A percentile compares a stretch with the other conserved stretches of the same genome.
These are phyloP conservation scores for Podaxis mareebaensis DNA, from an alignment of 768 basidiomycete species.

Conservation along the genomic window DNA sequence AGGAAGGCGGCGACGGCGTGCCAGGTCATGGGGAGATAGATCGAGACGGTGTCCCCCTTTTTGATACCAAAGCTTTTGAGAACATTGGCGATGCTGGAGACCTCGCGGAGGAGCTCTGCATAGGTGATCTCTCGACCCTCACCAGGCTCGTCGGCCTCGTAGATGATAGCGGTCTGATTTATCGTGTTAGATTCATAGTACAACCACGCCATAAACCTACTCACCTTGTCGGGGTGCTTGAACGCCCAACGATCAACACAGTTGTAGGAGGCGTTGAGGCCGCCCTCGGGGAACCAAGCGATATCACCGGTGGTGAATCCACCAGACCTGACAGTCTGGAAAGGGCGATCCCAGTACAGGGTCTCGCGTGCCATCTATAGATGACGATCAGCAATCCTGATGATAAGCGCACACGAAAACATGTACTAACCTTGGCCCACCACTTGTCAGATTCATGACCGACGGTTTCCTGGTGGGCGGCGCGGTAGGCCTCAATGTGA, in stretches of 20 bases:
- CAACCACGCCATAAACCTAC: conserved; percentile 8
- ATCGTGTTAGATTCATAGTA: neutral
- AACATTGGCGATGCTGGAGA: conserved; percentile 87
- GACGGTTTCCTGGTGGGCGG: conserved; percentile 67
- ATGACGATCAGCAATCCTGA: conserved; percentile 12
- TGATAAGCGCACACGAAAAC: neutral
- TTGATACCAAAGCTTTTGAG: conserved; percentile 87
- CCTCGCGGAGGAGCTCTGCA: conserved; percentile 85
- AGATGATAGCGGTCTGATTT: conserved; percentile 87
- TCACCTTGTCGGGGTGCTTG: conserved; percentile 78
- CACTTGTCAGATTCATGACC: conserved; percentile 79
- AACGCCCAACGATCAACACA: conserved; percentile 97
- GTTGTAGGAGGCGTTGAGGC: conserved; percentile 92
- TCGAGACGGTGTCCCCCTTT: conserved; percentile 93
- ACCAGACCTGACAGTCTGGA: conserved; percentile 83
- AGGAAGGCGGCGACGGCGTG: conserved; percentile 96
- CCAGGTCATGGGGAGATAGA: conserved; percentile 95
- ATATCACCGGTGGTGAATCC: conserved; percentile 85
- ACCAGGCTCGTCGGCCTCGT: conserved; percentile 94
- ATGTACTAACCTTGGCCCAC: conserved; percentile 74
- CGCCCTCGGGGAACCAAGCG: conserved; percentile 96
- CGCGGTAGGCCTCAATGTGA: conserved; percentile 70
- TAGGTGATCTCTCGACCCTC: conserved; percentile 78
- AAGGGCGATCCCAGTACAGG: conserved; percentile 87
- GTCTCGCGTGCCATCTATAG: conserved; percentile 68